Percentiles rank a stretch among this genome's conserved stretches.
These are phyloP conservation scores for Monosporozyma siamensis DNA, from an alignment of 805 yeast species.

Conservation along the genomic window DNA sequence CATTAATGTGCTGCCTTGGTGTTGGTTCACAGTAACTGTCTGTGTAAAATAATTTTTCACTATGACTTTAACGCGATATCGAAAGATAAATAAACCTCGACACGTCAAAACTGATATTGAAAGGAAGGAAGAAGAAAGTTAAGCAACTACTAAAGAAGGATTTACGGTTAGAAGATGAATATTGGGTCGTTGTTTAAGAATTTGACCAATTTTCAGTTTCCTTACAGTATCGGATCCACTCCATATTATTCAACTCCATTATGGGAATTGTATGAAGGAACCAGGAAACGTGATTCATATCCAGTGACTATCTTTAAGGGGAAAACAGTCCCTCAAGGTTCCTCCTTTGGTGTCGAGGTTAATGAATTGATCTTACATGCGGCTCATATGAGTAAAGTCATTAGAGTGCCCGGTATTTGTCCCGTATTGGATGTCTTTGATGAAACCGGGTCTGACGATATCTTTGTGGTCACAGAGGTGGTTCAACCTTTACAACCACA, in stretches of 20 bases:
- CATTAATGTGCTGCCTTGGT: too few relatives aligned
- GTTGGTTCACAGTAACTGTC: too few relatives aligned
- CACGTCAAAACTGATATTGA: background rate
- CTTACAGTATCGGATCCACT: constrained; percentile 20
- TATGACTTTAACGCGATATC: too few relatives aligned
- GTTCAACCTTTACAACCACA: constrained; percentile 17
- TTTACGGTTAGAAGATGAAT: constrained; percentile 24
- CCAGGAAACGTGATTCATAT: constrained; percentile 21
- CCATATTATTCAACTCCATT: constrained; percentile 17
- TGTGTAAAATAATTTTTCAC: constrained; percentile 1
- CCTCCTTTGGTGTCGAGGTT: background rate
- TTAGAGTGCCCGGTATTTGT: constrained; percentile 28
- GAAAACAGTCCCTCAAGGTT: constrained; percentile 3
- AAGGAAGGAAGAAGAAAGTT: too few relatives aligned
- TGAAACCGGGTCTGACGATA: constrained; percentile 15
- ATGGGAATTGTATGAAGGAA: constrained; percentile 24
- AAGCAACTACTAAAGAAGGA: too few relatives aligned
- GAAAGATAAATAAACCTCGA: too few relatives aligned
- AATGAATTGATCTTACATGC: constrained; percentile 19
- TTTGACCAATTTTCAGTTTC: constrained; percentile 27
- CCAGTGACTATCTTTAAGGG: constrained; percentile 25
- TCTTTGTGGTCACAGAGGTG: constrained; percentile 23
- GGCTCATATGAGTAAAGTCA: constrained; percentile 18
- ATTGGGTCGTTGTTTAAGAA: constrained; percentile 25
- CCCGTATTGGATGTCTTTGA: constrained; percentile 24